Evolutionary conservation across 2,329 filamentous ascomycete genomes (phyloP).

Genomic region (Chalaropsis thielavioides): DNA sequence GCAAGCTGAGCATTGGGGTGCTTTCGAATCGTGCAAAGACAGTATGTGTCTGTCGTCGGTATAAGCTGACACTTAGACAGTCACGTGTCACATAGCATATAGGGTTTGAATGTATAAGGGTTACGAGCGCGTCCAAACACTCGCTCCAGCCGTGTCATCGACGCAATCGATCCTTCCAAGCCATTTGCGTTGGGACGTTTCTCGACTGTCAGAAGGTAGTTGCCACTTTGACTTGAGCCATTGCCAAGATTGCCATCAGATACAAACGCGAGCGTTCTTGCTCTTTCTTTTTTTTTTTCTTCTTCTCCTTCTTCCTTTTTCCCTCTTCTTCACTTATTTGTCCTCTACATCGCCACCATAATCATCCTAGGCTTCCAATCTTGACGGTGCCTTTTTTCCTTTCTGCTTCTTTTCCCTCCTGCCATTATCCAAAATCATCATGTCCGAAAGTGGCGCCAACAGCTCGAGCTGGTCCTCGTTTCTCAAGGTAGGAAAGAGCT

Average conservation of each 20-base stretch:
- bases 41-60: no score
- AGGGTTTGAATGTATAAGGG: no score
- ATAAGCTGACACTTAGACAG: neutral
- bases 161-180: neutral
- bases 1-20: neutral
- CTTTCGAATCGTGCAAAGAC: no score
- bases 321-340: neutral
- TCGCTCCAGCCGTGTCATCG: constrained; percentile 2
- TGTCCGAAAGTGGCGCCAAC: constrained; percentile 22
- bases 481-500: constrained; percentile 31
- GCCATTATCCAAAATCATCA: constrained; percentile 4
- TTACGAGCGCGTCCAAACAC: neutral
- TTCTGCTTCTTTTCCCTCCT: neutral
- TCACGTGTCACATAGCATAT: neutral
- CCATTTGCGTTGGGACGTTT: neutral
- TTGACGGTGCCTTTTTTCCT: neutral
- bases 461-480: constrained; percentile 39
- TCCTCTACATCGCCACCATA: neutral
- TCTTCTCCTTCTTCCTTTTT: neutral
- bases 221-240: constrained; percentile 2
- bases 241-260: neutral
- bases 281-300: neutral
- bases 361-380: neutral
- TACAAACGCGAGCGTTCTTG: neutral
- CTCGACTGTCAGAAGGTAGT: neutral